Conservation (phyloP, 495 filamentous ascomycete species). For the Gamarada debralockiae region DNA sequence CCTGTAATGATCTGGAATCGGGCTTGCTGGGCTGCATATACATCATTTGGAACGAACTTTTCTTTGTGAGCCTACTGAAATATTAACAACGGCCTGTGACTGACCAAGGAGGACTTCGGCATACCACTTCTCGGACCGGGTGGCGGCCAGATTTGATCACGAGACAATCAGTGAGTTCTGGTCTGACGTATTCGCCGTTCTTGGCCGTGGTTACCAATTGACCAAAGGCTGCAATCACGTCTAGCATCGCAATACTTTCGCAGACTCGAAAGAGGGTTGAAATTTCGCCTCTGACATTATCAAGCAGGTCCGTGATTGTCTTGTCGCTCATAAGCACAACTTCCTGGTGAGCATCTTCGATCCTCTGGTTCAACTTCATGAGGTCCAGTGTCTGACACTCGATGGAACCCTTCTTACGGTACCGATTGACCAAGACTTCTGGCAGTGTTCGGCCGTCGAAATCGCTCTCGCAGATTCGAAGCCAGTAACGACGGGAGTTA, state of each 20-base stretch:
- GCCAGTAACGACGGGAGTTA: conserved; percentile 70
- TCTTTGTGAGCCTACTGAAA: conserved; percentile 32
- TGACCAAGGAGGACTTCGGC: conserved; percentile 5
- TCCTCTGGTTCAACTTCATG: conserved; percentile 70
- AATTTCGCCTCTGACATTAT: conserved; percentile 61
- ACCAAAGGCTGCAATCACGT: conserved; percentile 85
- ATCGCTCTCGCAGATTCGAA: conserved; percentile 62
- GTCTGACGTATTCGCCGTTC: conserved; percentile 68
- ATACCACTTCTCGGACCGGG: conserved; percentile 76
- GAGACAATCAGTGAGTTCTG: conserved; percentile 68
- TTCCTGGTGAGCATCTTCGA: conserved; percentile 75
- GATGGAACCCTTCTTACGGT: conserved; percentile 64
- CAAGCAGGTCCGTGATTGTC: conserved; percentile 65
- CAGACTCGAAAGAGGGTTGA: conserved; percentile 71
- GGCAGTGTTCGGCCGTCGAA: conserved; percentile 59
- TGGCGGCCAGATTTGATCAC: conserved; percentile 80
- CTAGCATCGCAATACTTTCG: conserved; percentile 83
- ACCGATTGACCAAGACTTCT: conserved; percentile 72
- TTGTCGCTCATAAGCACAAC: conserved; percentile 74
- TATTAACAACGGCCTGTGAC: conserved; percentile 6
- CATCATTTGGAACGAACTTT: conserved; percentile 83
- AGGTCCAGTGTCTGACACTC: conserved; percentile 86
- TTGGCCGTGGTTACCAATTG: conserved; percentile 64
- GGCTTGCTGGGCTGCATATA: conserved; percentile 70
- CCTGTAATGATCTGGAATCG: conserved; percentile 94